Evolutionary conservation across 2,329 filamentous ascomycete genomes (phyloP), one percentile per base, ranked within the genome.

Genomic region (Myriosclerotinia curreyana): DNA sequence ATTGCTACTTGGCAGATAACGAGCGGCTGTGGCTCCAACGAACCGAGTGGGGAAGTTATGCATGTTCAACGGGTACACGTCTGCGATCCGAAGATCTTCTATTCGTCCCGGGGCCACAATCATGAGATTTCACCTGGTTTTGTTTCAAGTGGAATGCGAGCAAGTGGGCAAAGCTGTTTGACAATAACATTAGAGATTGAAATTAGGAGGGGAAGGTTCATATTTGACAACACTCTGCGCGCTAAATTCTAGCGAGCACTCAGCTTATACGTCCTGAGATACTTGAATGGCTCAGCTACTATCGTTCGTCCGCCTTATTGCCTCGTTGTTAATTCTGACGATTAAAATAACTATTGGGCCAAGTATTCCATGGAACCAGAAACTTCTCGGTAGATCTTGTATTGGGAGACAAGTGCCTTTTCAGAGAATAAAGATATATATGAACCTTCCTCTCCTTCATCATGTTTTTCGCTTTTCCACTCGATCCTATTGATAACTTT

Each of bases 21-120:
- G 28, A 56, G 40, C 25, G 40, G 40, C n/a, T 58, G 12, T 36
- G 25, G 7, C 40, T 46, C 28, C 54, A 46, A 46, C 11, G 40
- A 58, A 58, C 54, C 14, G 25, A 46, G 54, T 58, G 54, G 54
- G 28, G 54, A 36, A 22, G 34, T 58, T 58, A 44, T 46, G 40
- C 54, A 58, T 58, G 11, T 34, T 14, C 40, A 40, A 46, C 22
- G 54, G 25, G 17, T 34, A 46, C 28, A 56, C 40, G 40, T 56
- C 53, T 56, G 28, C 38, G 34, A 56, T 44, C 11, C 17, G 5
- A 31, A 20, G 28, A 56, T 44, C 17, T 36, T 56, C 38, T 31
- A 44, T 44, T 56, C 40, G 40, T 44, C 17, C 25, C 25, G 25
- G 53, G 53, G 15, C 53, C 25, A 22, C 22, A 14, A 44, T 56